Evolutionary conservation across 179 eudicot genomes (phyloP).

Genomic region (Corrigiola litoralis): DNA sequence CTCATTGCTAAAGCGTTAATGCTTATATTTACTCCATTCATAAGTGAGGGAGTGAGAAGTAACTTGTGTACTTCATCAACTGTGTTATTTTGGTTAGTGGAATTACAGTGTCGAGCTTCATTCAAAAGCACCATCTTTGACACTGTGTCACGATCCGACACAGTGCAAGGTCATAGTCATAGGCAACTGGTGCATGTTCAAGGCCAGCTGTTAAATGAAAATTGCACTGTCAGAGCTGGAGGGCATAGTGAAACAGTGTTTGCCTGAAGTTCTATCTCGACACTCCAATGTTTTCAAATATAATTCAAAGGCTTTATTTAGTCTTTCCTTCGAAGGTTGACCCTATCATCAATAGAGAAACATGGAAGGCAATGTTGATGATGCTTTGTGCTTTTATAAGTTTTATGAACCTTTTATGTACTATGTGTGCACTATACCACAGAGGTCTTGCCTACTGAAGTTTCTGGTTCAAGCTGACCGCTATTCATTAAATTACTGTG

Average conservation of each 20-base stretch:
- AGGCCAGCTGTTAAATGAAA: not conserved
- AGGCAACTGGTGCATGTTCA: not conserved
- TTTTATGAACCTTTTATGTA: no score
- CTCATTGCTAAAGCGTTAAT: no score
- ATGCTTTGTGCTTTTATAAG: no score
- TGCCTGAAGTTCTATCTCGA: not conserved
- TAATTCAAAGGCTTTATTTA: not conserved
- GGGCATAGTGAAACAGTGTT: not conserved
- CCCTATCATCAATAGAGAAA: not conserved
- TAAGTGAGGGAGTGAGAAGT: no score
- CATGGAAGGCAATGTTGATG: not conserved
- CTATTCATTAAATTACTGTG: not conserved
- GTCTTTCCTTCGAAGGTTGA: not conserved
- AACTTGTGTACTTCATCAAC: no score
- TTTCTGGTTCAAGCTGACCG: constrained; percentile 2
- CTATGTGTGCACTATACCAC: no score
- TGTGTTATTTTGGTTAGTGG: no score
- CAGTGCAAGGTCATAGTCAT: not conserved
- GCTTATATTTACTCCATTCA: no score
- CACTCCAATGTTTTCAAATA: not conserved
- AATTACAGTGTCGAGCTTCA: no score
- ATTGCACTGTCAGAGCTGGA: not conserved
- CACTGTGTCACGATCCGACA: no score
- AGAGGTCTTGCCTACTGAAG: not conserved
- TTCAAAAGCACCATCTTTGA: not conserved